Percentiles rank a stretch among this genome's conserved stretches.
phyloP scores from a whole-genome alignment of 1,139 yeast species.

The Taphrina betulina region DNA sequence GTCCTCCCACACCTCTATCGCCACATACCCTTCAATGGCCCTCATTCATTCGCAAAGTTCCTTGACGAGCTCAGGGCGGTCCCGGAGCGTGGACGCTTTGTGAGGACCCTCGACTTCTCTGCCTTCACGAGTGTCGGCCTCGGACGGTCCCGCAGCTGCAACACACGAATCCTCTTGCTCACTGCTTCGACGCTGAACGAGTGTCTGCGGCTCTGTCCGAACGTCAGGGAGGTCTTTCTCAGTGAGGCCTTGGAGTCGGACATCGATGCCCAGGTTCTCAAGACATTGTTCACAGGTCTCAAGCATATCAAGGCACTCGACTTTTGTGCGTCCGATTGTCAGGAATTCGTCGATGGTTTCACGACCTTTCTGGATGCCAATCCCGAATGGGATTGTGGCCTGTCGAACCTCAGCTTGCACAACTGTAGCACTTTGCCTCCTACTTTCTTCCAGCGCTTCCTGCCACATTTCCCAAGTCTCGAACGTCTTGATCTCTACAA shows the following conservation, averaged over 20 bases:
- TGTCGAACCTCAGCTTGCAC: conserved; percentile 69
- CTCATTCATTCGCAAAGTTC: conserved; percentile 26
- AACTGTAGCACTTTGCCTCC: conserved; percentile 79
- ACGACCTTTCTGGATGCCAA: conserved; percentile 46
- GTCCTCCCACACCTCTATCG: conserved; percentile 16
- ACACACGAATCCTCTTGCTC: conserved; percentile 86
- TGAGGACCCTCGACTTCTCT: conserved; percentile 48
- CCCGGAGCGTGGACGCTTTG: conserved; percentile 20
- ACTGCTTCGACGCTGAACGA: conserved; percentile 67
- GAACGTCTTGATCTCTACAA: conserved; percentile 77
- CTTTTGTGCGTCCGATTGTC: conserved; percentile 83
- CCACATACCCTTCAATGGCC: conserved; percentile 27
- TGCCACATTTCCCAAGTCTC: conserved; percentile 60
- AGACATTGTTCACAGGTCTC: conserved; percentile 55
- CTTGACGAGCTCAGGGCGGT: conserved; percentile 14
- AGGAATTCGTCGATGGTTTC: conserved; percentile 57
- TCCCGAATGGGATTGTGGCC: conserved; percentile 41
- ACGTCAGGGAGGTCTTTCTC: conserved; percentile 73
- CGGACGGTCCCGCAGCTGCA: conserved; percentile 87
- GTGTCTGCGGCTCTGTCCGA: conserved; percentile 62
- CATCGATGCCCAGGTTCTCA: conserved; percentile 59
- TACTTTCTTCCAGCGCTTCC: conserved; percentile 55
- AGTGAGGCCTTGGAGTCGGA: conserved; percentile 86
- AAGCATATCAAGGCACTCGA: conserved; percentile 68
- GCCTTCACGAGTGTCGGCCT: conserved; percentile 87